A percentile compares a stretch with the other conserved stretches of the same genome.
phyloP scores from a whole-genome alignment of 2,329 filamentous ascomycete species.

The Diaporthe destruens region DNA sequence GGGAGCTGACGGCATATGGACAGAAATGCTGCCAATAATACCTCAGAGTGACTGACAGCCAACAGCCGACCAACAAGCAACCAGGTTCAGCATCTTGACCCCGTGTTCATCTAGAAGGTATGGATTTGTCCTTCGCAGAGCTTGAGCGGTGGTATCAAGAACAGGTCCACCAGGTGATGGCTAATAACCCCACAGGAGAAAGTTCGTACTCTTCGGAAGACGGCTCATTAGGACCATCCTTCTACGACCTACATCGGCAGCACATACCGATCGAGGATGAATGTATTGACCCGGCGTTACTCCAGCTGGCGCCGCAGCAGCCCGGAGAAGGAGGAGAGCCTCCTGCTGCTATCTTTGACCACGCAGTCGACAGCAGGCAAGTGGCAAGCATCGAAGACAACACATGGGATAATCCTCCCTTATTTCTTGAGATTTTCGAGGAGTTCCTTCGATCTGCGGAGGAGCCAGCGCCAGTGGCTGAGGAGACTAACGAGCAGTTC shows the following conservation, averaged over 20 bases:
- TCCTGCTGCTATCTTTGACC: not conserved
- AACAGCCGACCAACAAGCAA: not conserved
- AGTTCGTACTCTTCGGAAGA: not conserved
- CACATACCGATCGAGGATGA: not conserved
- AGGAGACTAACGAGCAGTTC: not conserved
- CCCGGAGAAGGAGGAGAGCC: accelerated
- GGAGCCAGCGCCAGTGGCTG: too few species aligned
- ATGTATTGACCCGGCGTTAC: conserved; percentile 1
- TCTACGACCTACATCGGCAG: not conserved
- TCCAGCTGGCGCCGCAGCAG: not conserved
- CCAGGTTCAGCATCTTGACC: too few species aligned
- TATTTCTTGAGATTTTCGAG: not conserved
- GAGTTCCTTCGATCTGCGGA: not conserved
- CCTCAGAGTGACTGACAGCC: not conserved
- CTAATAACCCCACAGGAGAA: too few species aligned
- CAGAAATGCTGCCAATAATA: too few species aligned
- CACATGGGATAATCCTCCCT: too few species aligned
- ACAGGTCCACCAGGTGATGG: too few species aligned
- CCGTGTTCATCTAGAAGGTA: not conserved
- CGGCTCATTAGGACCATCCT: not conserved
- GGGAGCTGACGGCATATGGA: accelerated
- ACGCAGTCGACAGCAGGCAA: not conserved
- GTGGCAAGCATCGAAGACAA: not conserved
- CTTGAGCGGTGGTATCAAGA: not conserved
- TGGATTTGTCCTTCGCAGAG: not conserved